phyloP scores from a whole-genome alignment of 75 land plant genomes.

The Cunninghamia lanceolata region DNA sequence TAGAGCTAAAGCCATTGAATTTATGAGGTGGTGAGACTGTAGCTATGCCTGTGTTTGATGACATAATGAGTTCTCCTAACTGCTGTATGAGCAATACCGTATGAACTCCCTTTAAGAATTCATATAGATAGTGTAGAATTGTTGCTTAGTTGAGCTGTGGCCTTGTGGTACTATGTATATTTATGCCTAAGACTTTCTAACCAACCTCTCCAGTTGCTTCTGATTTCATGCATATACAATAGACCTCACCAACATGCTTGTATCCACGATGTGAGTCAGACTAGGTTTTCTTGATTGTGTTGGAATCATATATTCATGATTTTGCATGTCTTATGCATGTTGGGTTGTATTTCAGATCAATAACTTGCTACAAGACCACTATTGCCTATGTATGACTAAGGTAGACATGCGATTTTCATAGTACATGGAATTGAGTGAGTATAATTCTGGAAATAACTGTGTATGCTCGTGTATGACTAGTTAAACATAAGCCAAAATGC shows the following conservation, averaged over 20 bases:
- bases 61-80: background rate
- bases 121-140: background rate
- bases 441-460: too few species aligned
- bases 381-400: background rate
- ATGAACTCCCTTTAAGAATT: background rate
- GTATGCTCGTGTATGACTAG: too few species aligned
- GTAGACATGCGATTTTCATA: too few species aligned
- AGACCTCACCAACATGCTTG: background rate
- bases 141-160: background rate
- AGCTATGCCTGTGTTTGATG: background rate
- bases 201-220: background rate
- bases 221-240: background rate
- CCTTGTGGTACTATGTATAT: background rate
- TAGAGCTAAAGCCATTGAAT: background rate
- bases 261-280: background rate
- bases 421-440: too few species aligned
- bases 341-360: background rate
- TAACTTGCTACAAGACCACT: background rate
- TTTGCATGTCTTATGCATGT: background rate
- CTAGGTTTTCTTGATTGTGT: background rate
- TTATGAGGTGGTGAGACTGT: background rate
- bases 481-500: too few species aligned
- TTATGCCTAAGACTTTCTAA: background rate
- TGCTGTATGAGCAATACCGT: background rate
- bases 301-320: background rate